Conservation (phyloP, 768 basidiomycete species). For the Sporobolomyces phaffii region DNA sequence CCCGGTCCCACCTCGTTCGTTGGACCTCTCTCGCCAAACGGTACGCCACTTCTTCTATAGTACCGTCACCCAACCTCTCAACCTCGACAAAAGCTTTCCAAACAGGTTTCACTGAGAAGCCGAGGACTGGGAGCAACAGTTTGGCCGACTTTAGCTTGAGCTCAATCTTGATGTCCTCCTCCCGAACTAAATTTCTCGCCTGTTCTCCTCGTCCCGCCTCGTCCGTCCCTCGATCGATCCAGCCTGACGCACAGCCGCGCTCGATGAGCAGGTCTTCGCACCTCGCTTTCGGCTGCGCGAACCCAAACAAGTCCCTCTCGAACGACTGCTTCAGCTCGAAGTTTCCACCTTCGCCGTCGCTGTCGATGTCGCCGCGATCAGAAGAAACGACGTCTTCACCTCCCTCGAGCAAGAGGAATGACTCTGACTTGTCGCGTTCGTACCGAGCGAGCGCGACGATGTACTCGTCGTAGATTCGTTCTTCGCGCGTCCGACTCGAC, state of each 20-base stretch:
- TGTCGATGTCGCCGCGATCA: too few relatives aligned
- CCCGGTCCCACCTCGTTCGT: not conserved
- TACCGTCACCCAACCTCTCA: not conserved
- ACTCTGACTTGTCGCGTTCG: not conserved
- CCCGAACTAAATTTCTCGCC: not conserved
- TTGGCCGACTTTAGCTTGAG: not conserved
- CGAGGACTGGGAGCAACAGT: not conserved
- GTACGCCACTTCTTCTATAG: not conserved
- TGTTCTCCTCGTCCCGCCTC: not conserved
- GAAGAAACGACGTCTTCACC: not conserved
- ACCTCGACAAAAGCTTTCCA: not conserved
- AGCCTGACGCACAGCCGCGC: not conserved
- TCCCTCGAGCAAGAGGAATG: slow-evolving; percentile 3
- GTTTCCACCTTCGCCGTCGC: not conserved
- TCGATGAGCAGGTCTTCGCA: slow-evolving; percentile 17
- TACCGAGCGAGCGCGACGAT: slow-evolving; percentile 3
- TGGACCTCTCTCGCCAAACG: not conserved
- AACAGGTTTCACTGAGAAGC: not conserved
- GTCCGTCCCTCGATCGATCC: not conserved
- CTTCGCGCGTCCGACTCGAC: slow-evolving; percentile 13
- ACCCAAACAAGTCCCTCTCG: slow-evolving; percentile 9
- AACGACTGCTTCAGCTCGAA: not conserved
- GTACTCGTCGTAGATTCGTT: slow-evolving; percentile 13
- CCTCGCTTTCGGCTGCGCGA: slow-evolving; percentile 16
- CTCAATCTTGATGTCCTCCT: slow-evolving; percentile 19